Evolutionary conservation across 2,329 filamentous ascomycete genomes (phyloP), one percentile per base, ranked within the genome.

Genomic region (Botrytis medusae): DNA sequence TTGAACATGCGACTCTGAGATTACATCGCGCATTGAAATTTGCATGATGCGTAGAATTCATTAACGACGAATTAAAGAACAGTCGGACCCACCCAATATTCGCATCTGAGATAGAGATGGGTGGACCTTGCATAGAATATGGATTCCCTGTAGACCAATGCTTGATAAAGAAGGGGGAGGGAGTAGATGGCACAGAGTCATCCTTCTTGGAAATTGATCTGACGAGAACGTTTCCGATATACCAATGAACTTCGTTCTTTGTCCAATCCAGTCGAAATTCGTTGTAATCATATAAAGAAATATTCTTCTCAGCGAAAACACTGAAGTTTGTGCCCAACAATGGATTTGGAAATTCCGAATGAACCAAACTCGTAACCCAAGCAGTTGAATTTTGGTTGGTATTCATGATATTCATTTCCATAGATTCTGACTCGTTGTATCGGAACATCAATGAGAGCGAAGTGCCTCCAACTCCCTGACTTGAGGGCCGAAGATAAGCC

Each of bases 181-280:
- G 84, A 8, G 83, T 82, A 12, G 80, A 82, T 1, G 84, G 83
- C 54, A 86, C 77, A 29, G 64, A 74, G 9, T 76, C 74, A 44
- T 81, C 79, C 6, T 81, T 37, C 40, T 73, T 71, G 18, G 81
- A 80, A 34, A 81, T 78, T 46, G 79, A 80, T 34, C 82, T 80
- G 9, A 80, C 81, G 44, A 81, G 73, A 63, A 82, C 81, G 18
- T 80, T 81, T 22, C 81, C 83, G 69, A 85, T 81, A 72, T 81
- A 86, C 75, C 83, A 86, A 63, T 82, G 82, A 69, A 86, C 80
- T 37, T 79, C 78, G 59, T 85, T 81, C 18, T 79, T 73, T 5
- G 82, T 84, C 85, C 85, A 87, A 75, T 87, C 85, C 64, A 86
- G 82, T 29, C 84, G 81, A 72, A 83, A 83, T 68, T 86, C 84